Evolutionary conservation across 495 filamentous ascomycete genomes (phyloP).

Genomic region (Penicillium simplicissimum): DNA sequence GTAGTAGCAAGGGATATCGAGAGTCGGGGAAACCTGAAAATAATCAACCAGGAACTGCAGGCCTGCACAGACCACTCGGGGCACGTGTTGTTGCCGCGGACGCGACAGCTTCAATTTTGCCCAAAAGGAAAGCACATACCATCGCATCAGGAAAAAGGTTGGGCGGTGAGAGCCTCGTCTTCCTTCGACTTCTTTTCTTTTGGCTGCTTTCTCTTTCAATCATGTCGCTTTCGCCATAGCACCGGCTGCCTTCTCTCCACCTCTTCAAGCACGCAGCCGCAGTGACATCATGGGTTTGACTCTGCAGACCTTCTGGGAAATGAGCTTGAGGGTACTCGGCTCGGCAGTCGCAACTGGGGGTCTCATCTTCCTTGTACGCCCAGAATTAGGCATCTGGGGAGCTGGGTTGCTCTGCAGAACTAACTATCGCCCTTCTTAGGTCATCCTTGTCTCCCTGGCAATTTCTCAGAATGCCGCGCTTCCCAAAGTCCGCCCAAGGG

Average conservation of each 20-base stretch:
- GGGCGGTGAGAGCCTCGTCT: neutral
- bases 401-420: neutral
- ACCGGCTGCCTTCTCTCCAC: neutral
- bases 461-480: conserved; percentile 38
- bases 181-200: neutral
- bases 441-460: conserved; percentile 28
- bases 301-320: conserved; percentile 2
- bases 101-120: conserved; percentile 20
- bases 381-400: neutral
- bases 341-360: conserved; percentile 13
- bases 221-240: conserved; percentile 2
- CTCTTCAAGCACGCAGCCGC: neutral
- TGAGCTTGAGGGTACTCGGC: conserved; percentile 13
- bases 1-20: conserved; percentile 7
- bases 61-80: conserved; percentile 35
- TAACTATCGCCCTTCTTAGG: conserved; percentile 20
- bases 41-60: conserved; percentile 19
- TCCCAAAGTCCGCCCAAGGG: conserved; percentile 32
- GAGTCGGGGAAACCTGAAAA: conserved; percentile 20
- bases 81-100: conserved; percentile 22
- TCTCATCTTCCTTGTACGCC: conserved; percentile 24
- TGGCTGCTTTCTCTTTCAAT: neutral
- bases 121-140: neutral
- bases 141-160: neutral
- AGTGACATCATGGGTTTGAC: conserved; percentile 28